Percentiles rank a stretch among this genome's conserved stretches.
Evolutionary conservation across 1,139 yeast genomes (phyloP).

Genomic region (Lodderomyces jiufengensis): DNA sequence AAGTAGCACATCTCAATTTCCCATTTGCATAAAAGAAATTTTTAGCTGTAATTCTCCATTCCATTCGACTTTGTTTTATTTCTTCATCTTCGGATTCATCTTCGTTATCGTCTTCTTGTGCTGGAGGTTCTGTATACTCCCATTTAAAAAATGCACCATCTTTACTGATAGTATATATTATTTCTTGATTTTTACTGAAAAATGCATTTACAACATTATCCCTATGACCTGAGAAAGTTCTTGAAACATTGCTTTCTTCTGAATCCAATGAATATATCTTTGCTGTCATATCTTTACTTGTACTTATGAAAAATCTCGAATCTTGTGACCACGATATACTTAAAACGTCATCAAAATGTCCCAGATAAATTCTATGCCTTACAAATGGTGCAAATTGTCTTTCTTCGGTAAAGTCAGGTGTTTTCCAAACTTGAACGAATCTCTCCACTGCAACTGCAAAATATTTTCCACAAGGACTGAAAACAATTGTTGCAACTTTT

Average conservation of each 20-base stretch:
- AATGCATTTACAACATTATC: constrained; percentile 86
- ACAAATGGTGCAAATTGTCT: constrained; percentile 96
- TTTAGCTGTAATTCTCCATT: constrained; percentile 84
- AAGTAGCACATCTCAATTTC: constrained; percentile 75
- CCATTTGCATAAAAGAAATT: constrained; percentile 73
- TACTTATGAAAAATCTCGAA: constrained; percentile 78
- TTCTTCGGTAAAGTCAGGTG: constrained; percentile 71
- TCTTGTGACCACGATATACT: constrained; percentile 87
- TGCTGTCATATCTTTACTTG: constrained; percentile 88
- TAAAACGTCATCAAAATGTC: constrained; percentile 82
- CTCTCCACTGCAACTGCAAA: constrained; percentile 86
- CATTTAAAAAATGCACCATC: constrained; percentile 94
- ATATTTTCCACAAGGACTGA: constrained; percentile 84
- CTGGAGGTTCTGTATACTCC: constrained; percentile 68
- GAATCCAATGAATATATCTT: constrained; percentile 76
- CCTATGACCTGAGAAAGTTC: constrained; percentile 88
- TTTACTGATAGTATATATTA: constrained; percentile 84
- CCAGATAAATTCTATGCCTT: constrained; percentile 85
- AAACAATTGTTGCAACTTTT: constrained; percentile 65
- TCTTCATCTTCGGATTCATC: constrained; percentile 27
- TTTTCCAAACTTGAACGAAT: constrained; percentile 89
- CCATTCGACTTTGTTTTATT: constrained; percentile 25
- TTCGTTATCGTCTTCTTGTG: constrained; percentile 32
- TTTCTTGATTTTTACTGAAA: constrained; percentile 81
- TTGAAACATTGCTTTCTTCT: constrained; percentile 75